Evolutionary conservation across 2,329 filamentous ascomycete species (phyloP), one percentile per base, ranked within the genome.

Genomic region (Talaromyces sp.): DNA sequence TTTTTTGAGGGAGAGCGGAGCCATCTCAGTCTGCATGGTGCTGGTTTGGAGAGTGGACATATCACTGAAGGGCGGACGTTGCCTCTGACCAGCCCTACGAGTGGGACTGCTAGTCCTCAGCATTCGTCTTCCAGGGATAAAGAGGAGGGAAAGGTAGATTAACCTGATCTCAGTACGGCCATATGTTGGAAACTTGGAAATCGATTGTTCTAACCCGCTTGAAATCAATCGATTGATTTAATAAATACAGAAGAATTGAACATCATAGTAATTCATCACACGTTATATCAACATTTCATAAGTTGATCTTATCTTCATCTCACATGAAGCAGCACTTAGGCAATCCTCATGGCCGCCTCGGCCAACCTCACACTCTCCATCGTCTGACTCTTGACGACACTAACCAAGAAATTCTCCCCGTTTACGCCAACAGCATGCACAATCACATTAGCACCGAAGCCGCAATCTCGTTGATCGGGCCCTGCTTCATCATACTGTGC

Each of bases 371-470:
- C 67, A 40, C 60, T 63, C 56, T 67, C 64, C 58, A 70, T 55
- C 43, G 63, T 66, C 53, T 68, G 64, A 19, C 59, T 64, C 58
- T 66, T 63, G 15, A 70, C 55, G 3, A 70, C 65, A 59, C 63
- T 67, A 40, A 70, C 63, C 19, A 69, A 43, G 36, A 64, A 63
- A 36, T 70, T 69, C 43, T 65, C 64, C 25, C 68, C 66, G 37
- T 66, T 62, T 0, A 63, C 43, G 1, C 64, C 61, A 1, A 65
- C 61, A 2, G 68, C 68, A 63, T 68, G 68, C 31, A 70, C 67
- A 21, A 70, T 33, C 9, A 70, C 68, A 63, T 70, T 69, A 48
- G 69, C 67, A 1, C 68, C 67, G 60, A 64, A 69, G 17, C 66
- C 68, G 33, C 66, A 69, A 36, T 70, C 67, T 9, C 52, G 63